A percentile compares a stretch with the other conserved stretches of the same genome.
phyloP scores from a whole-genome alignment of 768 basidiomycete genomes.

The Melanogaster broomeanus region DNA sequence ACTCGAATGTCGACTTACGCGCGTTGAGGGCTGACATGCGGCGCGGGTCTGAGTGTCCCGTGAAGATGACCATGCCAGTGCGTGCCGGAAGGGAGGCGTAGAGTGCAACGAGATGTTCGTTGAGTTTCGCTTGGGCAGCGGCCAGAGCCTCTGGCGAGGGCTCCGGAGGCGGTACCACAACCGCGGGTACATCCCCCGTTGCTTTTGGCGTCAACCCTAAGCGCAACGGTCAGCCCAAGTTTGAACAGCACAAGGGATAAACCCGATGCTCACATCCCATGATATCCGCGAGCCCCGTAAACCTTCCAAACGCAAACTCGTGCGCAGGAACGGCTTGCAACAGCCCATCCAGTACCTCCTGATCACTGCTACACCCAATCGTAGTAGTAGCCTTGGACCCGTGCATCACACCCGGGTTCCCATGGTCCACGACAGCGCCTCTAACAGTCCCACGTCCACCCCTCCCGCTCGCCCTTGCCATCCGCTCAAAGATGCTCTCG shows the following conservation, averaged over 20 bases:
- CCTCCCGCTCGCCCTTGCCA: slow-evolving; percentile 54
- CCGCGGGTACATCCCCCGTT: slow-evolving; percentile 34
- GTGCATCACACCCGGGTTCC: slow-evolving; percentile 82
- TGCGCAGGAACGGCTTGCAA: slow-evolving; percentile 60
- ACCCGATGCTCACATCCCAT: slow-evolving; percentile 68
- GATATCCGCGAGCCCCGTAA: slow-evolving; percentile 78
- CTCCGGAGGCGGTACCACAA: slow-evolving; percentile 26
- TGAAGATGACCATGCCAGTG: slow-evolving; percentile 84
- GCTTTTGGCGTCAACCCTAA: slow-evolving; percentile 66
- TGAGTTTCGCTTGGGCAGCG: slow-evolving; percentile 49
- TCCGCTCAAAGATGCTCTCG: slow-evolving; percentile 88
- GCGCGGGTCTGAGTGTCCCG: slow-evolving; percentile 88
- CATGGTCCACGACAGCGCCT: slow-evolving; percentile 81
- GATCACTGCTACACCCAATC: slow-evolving; percentile 74
- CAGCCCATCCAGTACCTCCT: slow-evolving; percentile 74
- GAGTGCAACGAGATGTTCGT: slow-evolving; percentile 60
- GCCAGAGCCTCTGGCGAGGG: slow-evolving; percentile 38
- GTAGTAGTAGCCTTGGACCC: slow-evolving; percentile 80
- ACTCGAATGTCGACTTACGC: slow-evolving; percentile 74
- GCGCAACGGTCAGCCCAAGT: neutral
- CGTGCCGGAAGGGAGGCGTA: slow-evolving; percentile 72
- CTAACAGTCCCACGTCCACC: slow-evolving; percentile 46
- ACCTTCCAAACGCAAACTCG: slow-evolving; percentile 81
- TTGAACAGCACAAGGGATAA: neutral
- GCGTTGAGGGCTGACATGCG: slow-evolving; percentile 73